Evolutionary conservation across 805 yeast species (phyloP).

Genomic region (Vanderwaltozyma polyspora): DNA sequence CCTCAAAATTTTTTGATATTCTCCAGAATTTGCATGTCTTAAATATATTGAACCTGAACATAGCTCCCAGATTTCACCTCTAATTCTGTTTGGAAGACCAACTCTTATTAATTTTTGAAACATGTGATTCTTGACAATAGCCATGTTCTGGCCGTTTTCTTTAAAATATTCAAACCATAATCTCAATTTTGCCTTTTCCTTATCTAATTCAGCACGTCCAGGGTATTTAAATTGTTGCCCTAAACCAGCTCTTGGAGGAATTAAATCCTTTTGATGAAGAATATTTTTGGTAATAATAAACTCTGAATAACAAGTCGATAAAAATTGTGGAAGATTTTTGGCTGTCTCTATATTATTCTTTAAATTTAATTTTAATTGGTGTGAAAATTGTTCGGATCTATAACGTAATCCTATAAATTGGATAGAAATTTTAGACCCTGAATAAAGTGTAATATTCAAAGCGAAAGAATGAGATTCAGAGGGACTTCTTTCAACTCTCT

Average conservation of each 20-base stretch:
- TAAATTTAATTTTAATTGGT: conserved; percentile 47
- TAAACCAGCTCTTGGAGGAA: conserved; percentile 70
- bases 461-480: conserved; percentile 69
- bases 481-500: conserved; percentile 79
- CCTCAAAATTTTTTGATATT: conserved; percentile 46
- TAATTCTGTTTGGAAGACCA: conserved; percentile 84
- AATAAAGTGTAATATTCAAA: conserved; percentile 55
- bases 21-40: conserved; percentile 50
- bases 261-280: conserved; percentile 28
- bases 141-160: conserved; percentile 73
- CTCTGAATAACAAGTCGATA: conserved; percentile 74
- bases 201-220: conserved; percentile 65
- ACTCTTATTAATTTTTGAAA: conserved; percentile 78
- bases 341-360: conserved; percentile 55
- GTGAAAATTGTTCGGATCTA: conserved; percentile 72
- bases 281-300: conserved; percentile 51
- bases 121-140: conserved; percentile 59
- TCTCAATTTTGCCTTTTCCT: conserved; percentile 78
- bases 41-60: conserved; percentile 76
- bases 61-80: conserved; percentile 96
- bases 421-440: conserved; percentile 49
- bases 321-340: conserved; percentile 49
- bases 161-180: conserved; percentile 89
- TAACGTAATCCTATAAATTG: conserved; percentile 73
- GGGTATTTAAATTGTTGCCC: conserved; percentile 82